Evolutionary conservation across 2,329 filamentous ascomycete genomes (phyloP).

Genomic region (Coniochaeta sp.): DNA sequence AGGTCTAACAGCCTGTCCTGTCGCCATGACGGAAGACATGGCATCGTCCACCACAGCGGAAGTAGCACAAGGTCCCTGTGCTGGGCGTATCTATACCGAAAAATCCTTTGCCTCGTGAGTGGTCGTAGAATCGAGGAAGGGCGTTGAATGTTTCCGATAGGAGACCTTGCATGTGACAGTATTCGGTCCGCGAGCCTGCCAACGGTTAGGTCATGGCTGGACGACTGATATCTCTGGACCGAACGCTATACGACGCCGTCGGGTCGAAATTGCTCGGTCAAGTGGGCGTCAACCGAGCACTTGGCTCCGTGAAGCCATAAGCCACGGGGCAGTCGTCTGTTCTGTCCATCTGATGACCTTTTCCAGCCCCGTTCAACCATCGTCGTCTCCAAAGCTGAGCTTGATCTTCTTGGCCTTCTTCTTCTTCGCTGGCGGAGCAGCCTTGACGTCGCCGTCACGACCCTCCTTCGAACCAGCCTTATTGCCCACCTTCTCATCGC

Average conservation of each 20-base stretch:
- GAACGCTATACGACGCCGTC: too few relatives aligned
- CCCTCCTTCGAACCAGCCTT: constrained; percentile 8
- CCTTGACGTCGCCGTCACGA: not conserved
- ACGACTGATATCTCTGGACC: not conserved
- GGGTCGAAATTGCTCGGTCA: too few relatives aligned
- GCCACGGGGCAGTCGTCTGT: not conserved
- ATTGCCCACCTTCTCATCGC: constrained; percentile 6
- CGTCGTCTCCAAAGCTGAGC: constrained; percentile 59
- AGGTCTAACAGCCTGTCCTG: not conserved
- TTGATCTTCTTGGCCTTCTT: constrained; percentile 60
- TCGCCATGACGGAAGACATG: not conserved
- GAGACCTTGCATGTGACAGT: not conserved
- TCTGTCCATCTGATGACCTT: not conserved
- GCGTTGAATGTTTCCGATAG: not conserved
- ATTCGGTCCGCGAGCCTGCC: not conserved
- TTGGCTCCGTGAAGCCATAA: not conserved
- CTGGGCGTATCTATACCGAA: not conserved
- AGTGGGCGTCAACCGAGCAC: too few relatives aligned
- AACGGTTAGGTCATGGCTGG: not conserved
- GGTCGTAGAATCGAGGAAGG: not conserved
- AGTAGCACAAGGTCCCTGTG: not conserved
- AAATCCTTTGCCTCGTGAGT: too few relatives aligned
- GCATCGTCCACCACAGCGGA: not conserved
- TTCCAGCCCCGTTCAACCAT: constrained; percentile 29
- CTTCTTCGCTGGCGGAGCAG: constrained; percentile 24